phyloP scores from a whole-genome alignment of 1,139 yeast genomes.

The Zygoascus hellenicus region DNA sequence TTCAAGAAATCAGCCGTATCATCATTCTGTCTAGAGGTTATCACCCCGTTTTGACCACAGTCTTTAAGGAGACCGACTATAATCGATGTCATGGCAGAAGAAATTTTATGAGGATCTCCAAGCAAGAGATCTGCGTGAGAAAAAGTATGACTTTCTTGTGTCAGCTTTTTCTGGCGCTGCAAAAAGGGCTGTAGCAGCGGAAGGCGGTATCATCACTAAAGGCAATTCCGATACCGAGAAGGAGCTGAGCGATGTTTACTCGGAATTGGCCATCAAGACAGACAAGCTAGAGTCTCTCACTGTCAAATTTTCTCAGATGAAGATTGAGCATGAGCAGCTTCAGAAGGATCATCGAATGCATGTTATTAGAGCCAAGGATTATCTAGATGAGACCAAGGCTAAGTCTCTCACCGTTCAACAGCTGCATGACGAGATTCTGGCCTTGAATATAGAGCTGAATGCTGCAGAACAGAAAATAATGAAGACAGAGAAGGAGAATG shows the following conservation, averaged over 20 bases:
- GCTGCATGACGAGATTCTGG: conserved; percentile 65
- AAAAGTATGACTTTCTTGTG: conserved; percentile 16
- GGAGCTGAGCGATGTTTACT: conserved; percentile 20
- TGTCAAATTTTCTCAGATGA: conserved; percentile 10
- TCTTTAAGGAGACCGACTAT: too few species aligned
- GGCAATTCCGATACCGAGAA: conserved; percentile 15
- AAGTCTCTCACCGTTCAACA: conserved; percentile 47
- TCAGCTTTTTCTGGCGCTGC: conserved; percentile 18
- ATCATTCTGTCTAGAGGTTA: too few species aligned
- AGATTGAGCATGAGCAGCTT: conserved; percentile 10
- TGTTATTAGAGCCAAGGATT: conserved; percentile 17
- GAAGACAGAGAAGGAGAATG: conserved; percentile 45
- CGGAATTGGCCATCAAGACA: conserved; percentile 19
- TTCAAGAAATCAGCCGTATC: too few species aligned
- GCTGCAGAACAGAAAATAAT: conserved; percentile 46
- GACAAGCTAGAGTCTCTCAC: conserved; percentile 15
- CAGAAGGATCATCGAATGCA: conserved; percentile 12
- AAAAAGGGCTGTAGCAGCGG: conserved; percentile 16
- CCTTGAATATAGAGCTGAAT: conserved; percentile 65
- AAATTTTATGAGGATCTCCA: conserved; percentile 29
- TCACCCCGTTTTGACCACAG: too few species aligned
- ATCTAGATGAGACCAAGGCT: conserved; percentile 22
- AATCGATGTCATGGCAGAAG: conserved; percentile 10
- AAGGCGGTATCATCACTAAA: conserved; percentile 3
- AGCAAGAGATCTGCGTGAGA: conserved; percentile 27